Conservation (phyloP, 108 stramenopile species). For the Fragilariopsis cylindrus region DNA sequence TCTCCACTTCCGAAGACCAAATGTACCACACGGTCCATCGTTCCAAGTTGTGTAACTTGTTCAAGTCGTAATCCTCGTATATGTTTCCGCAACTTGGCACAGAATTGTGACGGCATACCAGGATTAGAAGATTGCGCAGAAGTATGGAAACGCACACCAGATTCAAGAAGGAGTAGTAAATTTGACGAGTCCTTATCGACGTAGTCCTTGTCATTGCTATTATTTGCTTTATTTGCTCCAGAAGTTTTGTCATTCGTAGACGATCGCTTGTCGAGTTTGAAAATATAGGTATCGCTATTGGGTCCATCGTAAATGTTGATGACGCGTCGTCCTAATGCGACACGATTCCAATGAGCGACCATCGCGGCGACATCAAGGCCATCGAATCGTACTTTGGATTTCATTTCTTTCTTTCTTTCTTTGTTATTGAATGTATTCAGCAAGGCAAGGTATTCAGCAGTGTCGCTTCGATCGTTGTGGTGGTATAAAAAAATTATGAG, state of each 20-base stretch:
- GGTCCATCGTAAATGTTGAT: slow-evolving; percentile 88
- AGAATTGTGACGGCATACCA: slow-evolving; percentile 87
- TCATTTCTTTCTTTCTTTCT: slow-evolving; percentile 16
- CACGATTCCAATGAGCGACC: slow-evolving; percentile 69
- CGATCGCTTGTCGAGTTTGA: slow-evolving; percentile 71
- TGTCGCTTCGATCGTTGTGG: neutral
- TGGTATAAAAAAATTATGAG: neutral
- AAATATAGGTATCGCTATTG: slow-evolving; percentile 61
- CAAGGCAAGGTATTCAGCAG: neutral
- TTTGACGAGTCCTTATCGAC: slow-evolving; percentile 15
- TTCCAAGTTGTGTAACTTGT: slow-evolving; percentile 89
- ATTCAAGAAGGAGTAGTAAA: slow-evolving; percentile 83
- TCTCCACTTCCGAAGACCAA: slow-evolving; percentile 90
- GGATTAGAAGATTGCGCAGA: slow-evolving; percentile 49
- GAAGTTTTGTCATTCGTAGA: slow-evolving; percentile 6
- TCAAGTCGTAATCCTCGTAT: slow-evolving; percentile 89
- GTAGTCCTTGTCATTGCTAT: slow-evolving; percentile 17
- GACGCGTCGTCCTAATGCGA: slow-evolving; percentile 72
- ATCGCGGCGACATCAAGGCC: slow-evolving; percentile 84
- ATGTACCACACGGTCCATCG: slow-evolving; percentile 92
- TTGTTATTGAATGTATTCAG: neutral
- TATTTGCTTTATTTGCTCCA: neutral
- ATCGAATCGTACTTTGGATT: slow-evolving; percentile 83
- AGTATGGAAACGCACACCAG: slow-evolving; percentile 95
- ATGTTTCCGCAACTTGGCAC: slow-evolving; percentile 97